Conservation (phyloP, 495 filamentous ascomycete genomes). For the Penicillium roqueforti region DNA sequence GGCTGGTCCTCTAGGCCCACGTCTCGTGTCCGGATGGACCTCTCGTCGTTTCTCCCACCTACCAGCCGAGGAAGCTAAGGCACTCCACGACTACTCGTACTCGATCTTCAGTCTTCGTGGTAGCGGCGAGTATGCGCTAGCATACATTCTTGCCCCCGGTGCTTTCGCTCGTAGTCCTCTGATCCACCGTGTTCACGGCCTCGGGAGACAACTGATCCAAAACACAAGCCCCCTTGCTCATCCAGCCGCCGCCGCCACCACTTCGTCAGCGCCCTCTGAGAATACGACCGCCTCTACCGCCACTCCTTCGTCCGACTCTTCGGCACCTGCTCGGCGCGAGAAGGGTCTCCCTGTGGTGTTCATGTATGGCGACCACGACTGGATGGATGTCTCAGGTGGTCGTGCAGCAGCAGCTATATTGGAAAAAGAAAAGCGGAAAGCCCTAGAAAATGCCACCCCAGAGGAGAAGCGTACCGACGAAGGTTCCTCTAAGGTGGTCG, state of each 20-base stretch:
- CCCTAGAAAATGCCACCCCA: constrained; percentile 53
- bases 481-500: constrained; percentile 77
- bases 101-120: constrained; percentile 89
- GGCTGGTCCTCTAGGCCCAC: constrained; percentile 85
- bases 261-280: constrained; percentile 5
- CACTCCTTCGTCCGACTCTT: constrained; percentile 5
- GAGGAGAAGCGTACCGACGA: constrained; percentile 69
- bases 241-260: constrained; percentile 7
- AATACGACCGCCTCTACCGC: constrained; percentile 9
- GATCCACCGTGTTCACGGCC: constrained; percentile 79
- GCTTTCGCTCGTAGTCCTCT: constrained; percentile 87
- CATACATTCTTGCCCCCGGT: constrained; percentile 89
- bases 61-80: constrained; percentile 72
- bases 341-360: constrained; percentile 80
- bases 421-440: constrained; percentile 57
- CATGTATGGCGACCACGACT: constrained; percentile 96
- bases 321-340: constrained; percentile 46
- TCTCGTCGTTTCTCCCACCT: constrained; percentile 86
- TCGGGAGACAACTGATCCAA: constrained; percentile 63
- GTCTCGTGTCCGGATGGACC: constrained; percentile 93
- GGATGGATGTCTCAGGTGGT: constrained; percentile 94
- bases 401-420: constrained; percentile 77
- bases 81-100: constrained; percentile 88
- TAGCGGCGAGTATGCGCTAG: constrained; percentile 90
- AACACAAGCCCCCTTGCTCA: constrained; percentile 15